phyloP scores from a whole-genome alignment of 1,284 basidiomycete species.

The Filobasidium uniguttulatum region DNA sequence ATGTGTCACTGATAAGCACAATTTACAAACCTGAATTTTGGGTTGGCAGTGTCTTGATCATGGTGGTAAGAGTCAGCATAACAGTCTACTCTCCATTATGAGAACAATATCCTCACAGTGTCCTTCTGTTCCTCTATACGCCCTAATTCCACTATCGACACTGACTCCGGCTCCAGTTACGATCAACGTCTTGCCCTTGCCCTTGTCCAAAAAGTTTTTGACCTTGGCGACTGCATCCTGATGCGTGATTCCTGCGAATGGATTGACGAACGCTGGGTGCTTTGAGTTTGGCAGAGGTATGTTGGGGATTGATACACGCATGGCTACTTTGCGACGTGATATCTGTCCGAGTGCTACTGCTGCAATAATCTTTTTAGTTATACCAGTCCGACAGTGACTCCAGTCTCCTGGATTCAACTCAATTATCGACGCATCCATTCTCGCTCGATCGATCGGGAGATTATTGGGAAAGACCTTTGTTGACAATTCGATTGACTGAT shows the following conservation, averaged over 20 bases:
- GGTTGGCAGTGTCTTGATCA: conserved; percentile 47
- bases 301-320: conserved; percentile 10
- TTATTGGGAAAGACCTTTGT: too few relatives aligned
- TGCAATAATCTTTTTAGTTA: too few relatives aligned
- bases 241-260: conserved; percentile 40
- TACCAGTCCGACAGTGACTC: too few relatives aligned
- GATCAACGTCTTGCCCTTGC: conserved; percentile 49
- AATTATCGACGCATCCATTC: too few relatives aligned
- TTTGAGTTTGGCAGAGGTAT: conserved; percentile 5
- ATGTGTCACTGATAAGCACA: too few relatives aligned
- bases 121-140: conserved; percentile 70
- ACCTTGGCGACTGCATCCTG: conserved; percentile 52
- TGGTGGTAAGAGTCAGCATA: not conserved
- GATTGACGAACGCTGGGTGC: conserved; percentile 18
- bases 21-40: conserved; percentile 64
- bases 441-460: too few relatives aligned
- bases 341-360: too few relatives aligned
- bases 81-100: not conserved
- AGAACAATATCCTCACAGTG: conserved; percentile 42
- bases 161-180: conserved; percentile 83
- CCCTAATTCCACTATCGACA: conserved; percentile 81
- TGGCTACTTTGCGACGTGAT: too few relatives aligned
- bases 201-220: conserved; percentile 50
- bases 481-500: too few relatives aligned
- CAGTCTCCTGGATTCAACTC: too few relatives aligned